These are phyloP conservation scores for Schoenoplectus triqueter DNA, from an alignment of 202 grass and related monocot genomes.

Conservation along the genomic window DNA sequence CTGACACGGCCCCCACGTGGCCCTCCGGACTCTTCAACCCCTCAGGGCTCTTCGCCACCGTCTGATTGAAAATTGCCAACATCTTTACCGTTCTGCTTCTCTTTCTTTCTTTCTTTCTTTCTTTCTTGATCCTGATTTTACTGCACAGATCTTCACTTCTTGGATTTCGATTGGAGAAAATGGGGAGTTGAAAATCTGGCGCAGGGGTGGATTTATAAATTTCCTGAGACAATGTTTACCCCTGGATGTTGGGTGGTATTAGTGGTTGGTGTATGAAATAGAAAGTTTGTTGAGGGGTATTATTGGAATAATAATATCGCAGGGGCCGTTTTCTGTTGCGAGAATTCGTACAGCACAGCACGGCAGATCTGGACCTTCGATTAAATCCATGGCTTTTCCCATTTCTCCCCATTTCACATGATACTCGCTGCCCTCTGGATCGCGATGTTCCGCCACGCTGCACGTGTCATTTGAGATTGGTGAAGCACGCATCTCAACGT, in stretches of 20 bases:
- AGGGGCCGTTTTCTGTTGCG: neutral
- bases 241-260: neutral
- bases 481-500: too few relatives aligned
- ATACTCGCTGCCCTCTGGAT: too few relatives aligned
- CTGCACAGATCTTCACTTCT: neutral
- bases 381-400: too few relatives aligned
- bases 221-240: neutral
- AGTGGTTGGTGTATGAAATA: slow-evolving; percentile 9
- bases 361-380: neutral
- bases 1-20: slow-evolving; percentile 9
- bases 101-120: neutral
- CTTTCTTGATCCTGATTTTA: too few relatives aligned
- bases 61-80: slow-evolving; percentile 81
- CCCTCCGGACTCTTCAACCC: slow-evolving; percentile 65
- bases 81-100: slow-evolving; percentile 49
- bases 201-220: slow-evolving; percentile 23
- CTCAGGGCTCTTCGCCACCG: slow-evolving; percentile 92
- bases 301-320: neutral
- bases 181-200: neutral
- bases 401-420: too few relatives aligned
- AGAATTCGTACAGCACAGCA: neutral
- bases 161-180: slow-evolving; percentile 1
- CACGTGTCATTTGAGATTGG: too few relatives aligned
- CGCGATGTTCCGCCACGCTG: too few relatives aligned
- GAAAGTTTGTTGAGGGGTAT: neutral